Percentiles rank a stretch among this genome's conserved stretches.
phyloP scores from a whole-genome alignment of 2,329 filamentous ascomycete species.

The Trichoderma citrinoviride region DNA sequence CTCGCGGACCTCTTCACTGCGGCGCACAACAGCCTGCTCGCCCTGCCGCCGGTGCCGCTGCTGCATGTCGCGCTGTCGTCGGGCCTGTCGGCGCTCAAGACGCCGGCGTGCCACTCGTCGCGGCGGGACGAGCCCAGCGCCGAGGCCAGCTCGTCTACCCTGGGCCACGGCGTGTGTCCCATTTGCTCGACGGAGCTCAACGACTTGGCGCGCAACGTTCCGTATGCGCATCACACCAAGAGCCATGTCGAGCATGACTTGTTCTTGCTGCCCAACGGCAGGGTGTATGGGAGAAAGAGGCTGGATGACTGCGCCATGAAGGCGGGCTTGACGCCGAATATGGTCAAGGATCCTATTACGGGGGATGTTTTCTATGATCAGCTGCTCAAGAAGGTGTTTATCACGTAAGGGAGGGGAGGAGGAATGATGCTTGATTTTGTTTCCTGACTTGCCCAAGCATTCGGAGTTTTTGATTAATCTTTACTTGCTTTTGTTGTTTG shows the following conservation, averaged over 20 bases:
- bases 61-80: constrained; percentile 88
- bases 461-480: background rate
- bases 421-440: background rate
- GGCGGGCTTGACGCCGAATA: constrained; percentile 63
- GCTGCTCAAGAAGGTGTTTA: constrained; percentile 82
- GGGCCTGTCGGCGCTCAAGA: constrained; percentile 92
- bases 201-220: constrained; percentile 80
- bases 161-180: constrained; percentile 78
- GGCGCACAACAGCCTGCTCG: constrained; percentile 83
- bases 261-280: constrained; percentile 80
- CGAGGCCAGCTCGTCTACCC: constrained; percentile 33
- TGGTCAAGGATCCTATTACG: constrained; percentile 76
- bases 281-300: constrained; percentile 75
- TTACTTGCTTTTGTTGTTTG: background rate
- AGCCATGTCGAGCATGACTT: constrained; percentile 88
- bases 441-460: background rate
- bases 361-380: constrained; percentile 62
- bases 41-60: constrained; percentile 76
- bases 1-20: constrained; percentile 78
- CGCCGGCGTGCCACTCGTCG: constrained; percentile 81
- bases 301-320: constrained; percentile 77
- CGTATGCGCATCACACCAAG: constrained; percentile 93
- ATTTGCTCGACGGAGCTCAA: constrained; percentile 97
- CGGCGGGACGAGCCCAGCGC: constrained; percentile 42
- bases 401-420: constrained; percentile 56